Base-by-base conservation (phyloP, 2,329 filamentous ascomycete genomes). In the Paecilomyces formosus region DNA sequence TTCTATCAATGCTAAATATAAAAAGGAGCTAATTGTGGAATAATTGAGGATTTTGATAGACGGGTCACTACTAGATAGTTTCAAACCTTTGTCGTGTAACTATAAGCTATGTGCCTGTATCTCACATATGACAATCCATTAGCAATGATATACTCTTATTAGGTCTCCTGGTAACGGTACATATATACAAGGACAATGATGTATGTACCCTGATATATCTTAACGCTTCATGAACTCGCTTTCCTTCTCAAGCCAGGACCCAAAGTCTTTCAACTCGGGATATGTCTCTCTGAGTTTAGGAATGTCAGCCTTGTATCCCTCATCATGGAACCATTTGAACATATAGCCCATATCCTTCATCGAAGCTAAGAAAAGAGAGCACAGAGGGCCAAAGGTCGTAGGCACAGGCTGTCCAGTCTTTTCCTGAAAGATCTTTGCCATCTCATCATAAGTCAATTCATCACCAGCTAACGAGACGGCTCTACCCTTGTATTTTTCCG, bases 381-480 rank as follows among this genome's bases (percentile, higher is more conserved):
- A 73, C 9, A 82, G 60, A 21, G 79, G 66, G 3, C 69, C 64
- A 57, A 75, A 83, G 0, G 72, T 71, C 11, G 64, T 69, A 0
- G 79, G 79, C 15, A 79, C 68, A 3, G 73, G 68, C 33, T 72
- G 66, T 0, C 81, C 81, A 3, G 77, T 78, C 30, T 72, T 74
- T 22, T 74, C 66, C 68, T 79, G 72, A 64, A 82, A 83, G 18
- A 76, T 73, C 22, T 70, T 68, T 30, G 68, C 73, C 57, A 81
- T 74, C 59, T 81, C 71, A 0, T 73, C 71, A 57, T 78, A 78
- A 0, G 76, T 79, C 33, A 84, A 65, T 54, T 82, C 79, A 62
- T 82, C 81, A 1, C 82, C 81, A 0, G 81, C 82, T 21, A 85
- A 65, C 3, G 78, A 77, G 45, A 82, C 72, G 4, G 73, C 74